phyloP scores from a whole-genome alignment of 768 basidiomycete species.

The Hygrocybe punicea region DNA sequence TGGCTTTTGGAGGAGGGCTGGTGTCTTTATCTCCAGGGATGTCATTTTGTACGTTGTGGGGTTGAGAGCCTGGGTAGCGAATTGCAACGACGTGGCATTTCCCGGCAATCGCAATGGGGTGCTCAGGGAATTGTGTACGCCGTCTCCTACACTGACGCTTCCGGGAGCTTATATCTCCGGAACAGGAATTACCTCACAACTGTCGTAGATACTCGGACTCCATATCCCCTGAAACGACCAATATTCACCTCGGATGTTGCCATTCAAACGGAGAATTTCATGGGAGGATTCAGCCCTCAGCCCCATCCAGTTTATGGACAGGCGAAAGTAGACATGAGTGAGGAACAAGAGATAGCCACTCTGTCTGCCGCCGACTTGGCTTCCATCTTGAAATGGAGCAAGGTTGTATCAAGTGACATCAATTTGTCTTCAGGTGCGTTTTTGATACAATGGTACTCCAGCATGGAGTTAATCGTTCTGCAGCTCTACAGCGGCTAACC shows the following conservation, averaged over 20 bases:
- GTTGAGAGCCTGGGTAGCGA: slow-evolving; percentile 66
- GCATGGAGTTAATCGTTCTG: background rate
- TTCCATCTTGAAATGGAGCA: slow-evolving; percentile 70
- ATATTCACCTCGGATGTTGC: slow-evolving; percentile 58
- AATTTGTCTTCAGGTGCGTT: slow-evolving; percentile 57
- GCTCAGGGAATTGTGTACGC: slow-evolving; percentile 68
- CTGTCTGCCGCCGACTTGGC: slow-evolving; percentile 59
- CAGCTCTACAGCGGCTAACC: slow-evolving; percentile 64
- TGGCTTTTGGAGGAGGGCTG: slow-evolving; percentile 74
- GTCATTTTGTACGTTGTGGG: slow-evolving; percentile 61
- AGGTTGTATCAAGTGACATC: slow-evolving; percentile 71
- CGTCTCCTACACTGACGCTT: background rate
- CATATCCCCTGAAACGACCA: slow-evolving; percentile 49
- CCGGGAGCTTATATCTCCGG: background rate
- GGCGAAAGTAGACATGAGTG: slow-evolving; percentile 36
- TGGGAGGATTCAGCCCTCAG: slow-evolving; percentile 25
- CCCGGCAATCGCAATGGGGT: slow-evolving; percentile 68
- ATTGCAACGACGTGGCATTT: slow-evolving; percentile 62
- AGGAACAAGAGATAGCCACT: slow-evolving; percentile 54
- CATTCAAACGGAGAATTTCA: slow-evolving; percentile 56
- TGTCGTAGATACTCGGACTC: slow-evolving; percentile 43
- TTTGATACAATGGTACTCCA: background rate
- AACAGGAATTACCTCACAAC: slow-evolving; percentile 50
- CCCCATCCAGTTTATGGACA: slow-evolving; percentile 27
- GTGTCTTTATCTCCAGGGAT: slow-evolving; percentile 70